Conservation (phyloP, 2,329 filamentous ascomycete genomes). For the Raffaelea arxii region DNA sequence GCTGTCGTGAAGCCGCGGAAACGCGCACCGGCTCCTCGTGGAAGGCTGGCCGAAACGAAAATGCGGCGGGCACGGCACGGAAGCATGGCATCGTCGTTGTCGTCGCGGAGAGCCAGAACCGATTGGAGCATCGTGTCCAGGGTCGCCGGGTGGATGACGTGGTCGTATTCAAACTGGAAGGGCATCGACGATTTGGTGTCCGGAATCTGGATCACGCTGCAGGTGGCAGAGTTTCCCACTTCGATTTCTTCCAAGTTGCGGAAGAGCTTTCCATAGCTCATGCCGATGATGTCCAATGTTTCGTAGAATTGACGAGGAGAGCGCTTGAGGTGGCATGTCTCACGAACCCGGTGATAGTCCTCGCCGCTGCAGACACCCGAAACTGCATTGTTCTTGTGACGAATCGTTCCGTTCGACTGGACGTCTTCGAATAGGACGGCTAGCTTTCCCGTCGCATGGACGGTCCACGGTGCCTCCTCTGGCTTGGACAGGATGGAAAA, state of each 20-base stretch:
- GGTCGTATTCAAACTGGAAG: conserved; percentile 39
- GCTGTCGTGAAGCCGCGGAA: conserved; percentile 34
- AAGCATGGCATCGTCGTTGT: conserved; percentile 31
- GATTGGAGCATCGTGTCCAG: conserved; percentile 47
- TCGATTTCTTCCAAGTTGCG: conserved; percentile 31
- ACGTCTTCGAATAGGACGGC: conserved; percentile 10
- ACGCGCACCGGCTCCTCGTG: conserved; percentile 19
- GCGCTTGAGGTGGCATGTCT: conserved; percentile 22
- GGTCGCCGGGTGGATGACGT: conserved; percentile 48
- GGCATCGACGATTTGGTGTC: conserved; percentile 45
- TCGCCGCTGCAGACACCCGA: conserved; percentile 2
- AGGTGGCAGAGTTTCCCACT: conserved; percentile 14
- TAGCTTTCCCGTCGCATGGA: conserved; percentile 26
- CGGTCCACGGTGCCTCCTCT: conserved; percentile 25
- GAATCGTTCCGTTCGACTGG: background rate
- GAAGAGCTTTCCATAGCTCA: conserved; percentile 41
- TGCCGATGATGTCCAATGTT: conserved; percentile 36
- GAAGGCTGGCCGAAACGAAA: conserved; percentile 32
- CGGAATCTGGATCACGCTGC: conserved; percentile 30
- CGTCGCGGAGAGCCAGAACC: conserved; percentile 33
- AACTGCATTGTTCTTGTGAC: background rate
- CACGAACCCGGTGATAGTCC: conserved; percentile 16
- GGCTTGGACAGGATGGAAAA: conserved; percentile 35
- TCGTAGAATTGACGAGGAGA: conserved; percentile 40
- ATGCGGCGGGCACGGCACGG: conserved; percentile 35